Conservation (phyloP, 2,329 filamentous ascomycete genomes). For the Apiospora arundinis region DNA sequence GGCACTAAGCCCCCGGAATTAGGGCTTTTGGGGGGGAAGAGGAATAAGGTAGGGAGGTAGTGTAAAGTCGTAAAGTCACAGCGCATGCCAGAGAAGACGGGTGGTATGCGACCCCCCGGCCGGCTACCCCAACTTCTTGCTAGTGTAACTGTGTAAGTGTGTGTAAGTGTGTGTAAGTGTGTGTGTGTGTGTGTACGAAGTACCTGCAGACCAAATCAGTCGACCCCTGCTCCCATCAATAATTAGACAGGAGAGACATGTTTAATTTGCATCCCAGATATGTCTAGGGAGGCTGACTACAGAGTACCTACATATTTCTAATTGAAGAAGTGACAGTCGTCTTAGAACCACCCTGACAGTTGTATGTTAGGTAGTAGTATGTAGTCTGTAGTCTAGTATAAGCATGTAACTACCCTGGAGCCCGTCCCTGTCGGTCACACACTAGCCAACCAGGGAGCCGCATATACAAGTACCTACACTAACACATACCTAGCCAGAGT, state of each 20-base stretch:
- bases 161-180: too few relatives aligned
- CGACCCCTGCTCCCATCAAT: too few relatives aligned
- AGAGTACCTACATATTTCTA: too few relatives aligned
- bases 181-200: too few relatives aligned
- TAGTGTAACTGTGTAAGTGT: neutral
- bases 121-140: constrained; percentile 3
- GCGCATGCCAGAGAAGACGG: neutral
- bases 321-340: too few relatives aligned
- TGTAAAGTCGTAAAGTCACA: neutral
- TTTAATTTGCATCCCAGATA: neutral
- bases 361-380: neutral
- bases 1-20: neutral
- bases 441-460: neutral
- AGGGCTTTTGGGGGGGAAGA: neutral
- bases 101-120: neutral
- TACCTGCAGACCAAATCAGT: neutral
- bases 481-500: neutral
- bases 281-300: too few relatives aligned
- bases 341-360: neutral
- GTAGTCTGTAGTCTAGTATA: neutral
- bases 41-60: neutral
- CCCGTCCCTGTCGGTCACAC: neutral
- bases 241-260: neutral
- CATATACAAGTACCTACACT: neutral
- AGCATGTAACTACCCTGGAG: neutral